A percentile compares a stretch with the other conserved stretches of the same genome.
phyloP scores from a whole-genome alignment of 805 yeast genomes.

The Cyberlindnera maritima region DNA sequence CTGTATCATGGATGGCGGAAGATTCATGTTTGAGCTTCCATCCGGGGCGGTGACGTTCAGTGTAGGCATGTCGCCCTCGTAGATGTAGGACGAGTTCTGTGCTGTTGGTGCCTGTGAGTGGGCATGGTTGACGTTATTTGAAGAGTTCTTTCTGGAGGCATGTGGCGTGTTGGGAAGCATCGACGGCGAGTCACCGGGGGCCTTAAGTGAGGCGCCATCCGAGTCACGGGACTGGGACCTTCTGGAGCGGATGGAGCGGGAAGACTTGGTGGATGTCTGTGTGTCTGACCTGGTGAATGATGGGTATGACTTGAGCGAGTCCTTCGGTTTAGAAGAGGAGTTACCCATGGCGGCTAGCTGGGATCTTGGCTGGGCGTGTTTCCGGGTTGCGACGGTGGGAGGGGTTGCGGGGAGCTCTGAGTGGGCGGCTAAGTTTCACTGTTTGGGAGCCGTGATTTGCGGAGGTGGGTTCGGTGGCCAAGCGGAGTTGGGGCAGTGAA shows the following conservation, averaged over 20 bases:
- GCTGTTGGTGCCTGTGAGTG: constrained; percentile 9
- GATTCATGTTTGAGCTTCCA: constrained; percentile 30
- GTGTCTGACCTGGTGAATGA: constrained; percentile 53
- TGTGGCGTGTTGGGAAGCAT: constrained; percentile 26
- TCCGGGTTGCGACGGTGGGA: neutral
- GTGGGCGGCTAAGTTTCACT: neutral
- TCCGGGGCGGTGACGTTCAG: constrained; percentile 29
- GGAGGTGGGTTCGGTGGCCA: neutral
- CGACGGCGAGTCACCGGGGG: constrained; percentile 31
- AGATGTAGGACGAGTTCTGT: constrained; percentile 8
- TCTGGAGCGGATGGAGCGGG: constrained; percentile 41
- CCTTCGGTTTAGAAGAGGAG: constrained; percentile 30
- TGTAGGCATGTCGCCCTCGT: constrained; percentile 18
- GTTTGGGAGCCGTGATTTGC: neutral
- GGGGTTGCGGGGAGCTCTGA: neutral
- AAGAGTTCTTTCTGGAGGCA: constrained; percentile 26
- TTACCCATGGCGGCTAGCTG: constrained; percentile 25
- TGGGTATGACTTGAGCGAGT: constrained; percentile 34
- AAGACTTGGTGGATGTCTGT: constrained; percentile 45
- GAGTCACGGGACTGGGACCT: constrained; percentile 27
- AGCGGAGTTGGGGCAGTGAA: neutral
- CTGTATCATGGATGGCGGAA: constrained; percentile 70
- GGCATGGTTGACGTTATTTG: constrained; percentile 8
- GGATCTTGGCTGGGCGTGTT: neutral
- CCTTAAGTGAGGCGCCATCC: constrained; percentile 31